Conservation (phyloP, 305 asterid genomes). For the Striga hermonthica region DNA sequence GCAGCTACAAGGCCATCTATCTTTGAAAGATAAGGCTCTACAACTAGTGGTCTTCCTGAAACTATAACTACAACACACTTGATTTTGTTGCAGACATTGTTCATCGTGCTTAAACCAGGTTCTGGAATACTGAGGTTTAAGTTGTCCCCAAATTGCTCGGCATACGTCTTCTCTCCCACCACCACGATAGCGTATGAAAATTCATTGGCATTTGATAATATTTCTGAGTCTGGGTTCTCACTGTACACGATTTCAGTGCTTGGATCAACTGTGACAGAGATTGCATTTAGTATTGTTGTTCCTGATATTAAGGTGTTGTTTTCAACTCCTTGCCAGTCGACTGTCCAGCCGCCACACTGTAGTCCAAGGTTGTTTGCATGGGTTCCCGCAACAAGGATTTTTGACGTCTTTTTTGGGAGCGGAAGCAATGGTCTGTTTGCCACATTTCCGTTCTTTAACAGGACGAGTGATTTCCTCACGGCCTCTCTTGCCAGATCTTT, state of each 20-base stretch:
- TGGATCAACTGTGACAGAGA: constrained; percentile 23
- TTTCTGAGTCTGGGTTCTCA: constrained; percentile 19
- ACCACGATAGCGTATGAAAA: constrained; percentile 35
- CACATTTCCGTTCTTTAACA: constrained; percentile 30
- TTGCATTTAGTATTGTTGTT: constrained; percentile 32
- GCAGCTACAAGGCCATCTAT: constrained; percentile 1
- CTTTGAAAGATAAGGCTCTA: not conserved
- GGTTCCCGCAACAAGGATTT: constrained; percentile 31
- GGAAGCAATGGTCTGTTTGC: constrained; percentile 21
- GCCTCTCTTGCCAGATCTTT: constrained; percentile 38
- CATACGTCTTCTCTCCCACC: constrained; percentile 31
- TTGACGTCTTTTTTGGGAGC: constrained; percentile 23
- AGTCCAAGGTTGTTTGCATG: constrained; percentile 37
- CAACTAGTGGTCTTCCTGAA: not conserved
- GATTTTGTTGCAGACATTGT: not conserved
- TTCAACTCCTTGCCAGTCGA: constrained; percentile 32
- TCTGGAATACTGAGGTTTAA: not conserved
- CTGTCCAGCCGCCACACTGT: constrained; percentile 41
- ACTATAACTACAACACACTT: constrained; percentile 1
- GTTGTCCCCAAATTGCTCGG: not conserved
- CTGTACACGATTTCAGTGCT: constrained; percentile 27
- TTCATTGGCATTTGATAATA: not conserved
- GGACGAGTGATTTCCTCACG: constrained; percentile 35
- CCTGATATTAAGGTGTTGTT: constrained; percentile 31
- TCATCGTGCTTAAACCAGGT: not conserved